These are phyloP conservation scores for Trichocomaceae sp. DNA, from an alignment of 2,329 filamentous ascomycete genomes.

Conservation along the genomic window DNA sequence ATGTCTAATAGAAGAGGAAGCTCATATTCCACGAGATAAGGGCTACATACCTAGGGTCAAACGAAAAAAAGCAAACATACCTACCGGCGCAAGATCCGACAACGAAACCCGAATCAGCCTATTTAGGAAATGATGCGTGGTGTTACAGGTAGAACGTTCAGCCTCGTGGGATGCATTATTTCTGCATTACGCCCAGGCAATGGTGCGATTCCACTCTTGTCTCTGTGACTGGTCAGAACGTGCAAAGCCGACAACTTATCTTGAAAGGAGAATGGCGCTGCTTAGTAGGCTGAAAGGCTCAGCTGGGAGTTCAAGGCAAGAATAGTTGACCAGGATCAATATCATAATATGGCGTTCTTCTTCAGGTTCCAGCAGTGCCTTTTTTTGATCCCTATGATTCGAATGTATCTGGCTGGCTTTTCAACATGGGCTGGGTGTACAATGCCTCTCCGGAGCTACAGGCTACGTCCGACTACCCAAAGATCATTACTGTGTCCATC, in stretches of 20 bases:
- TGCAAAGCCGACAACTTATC: neutral
- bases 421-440: slow-evolving; percentile 41
- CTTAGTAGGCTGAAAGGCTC: neutral
- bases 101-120: no score
- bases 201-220: neutral
- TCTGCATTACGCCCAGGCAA: neutral
- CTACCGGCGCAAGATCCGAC: no score
- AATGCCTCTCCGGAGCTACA: slow-evolving; percentile 46
- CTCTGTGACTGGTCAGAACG: neutral
- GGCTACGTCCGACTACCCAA: slow-evolving; percentile 42
- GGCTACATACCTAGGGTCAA: no score
- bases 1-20: neutral
- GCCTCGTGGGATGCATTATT: neutral
- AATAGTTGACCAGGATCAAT: neutral
- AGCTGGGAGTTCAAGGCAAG: neutral
- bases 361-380: neutral
- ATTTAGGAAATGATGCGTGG: neutral
- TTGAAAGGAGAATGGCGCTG: neutral
- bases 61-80: no score
- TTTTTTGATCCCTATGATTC: neutral
- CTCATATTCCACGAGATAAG: no score
- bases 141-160: neutral
- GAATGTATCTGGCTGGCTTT: slow-evolving; percentile 16
- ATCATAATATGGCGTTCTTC: neutral
- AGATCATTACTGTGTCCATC: slow-evolving; percentile 46